Conservation (phyloP, 2,329 filamentous ascomycete species). For the Triangularia verruculosa region DNA sequence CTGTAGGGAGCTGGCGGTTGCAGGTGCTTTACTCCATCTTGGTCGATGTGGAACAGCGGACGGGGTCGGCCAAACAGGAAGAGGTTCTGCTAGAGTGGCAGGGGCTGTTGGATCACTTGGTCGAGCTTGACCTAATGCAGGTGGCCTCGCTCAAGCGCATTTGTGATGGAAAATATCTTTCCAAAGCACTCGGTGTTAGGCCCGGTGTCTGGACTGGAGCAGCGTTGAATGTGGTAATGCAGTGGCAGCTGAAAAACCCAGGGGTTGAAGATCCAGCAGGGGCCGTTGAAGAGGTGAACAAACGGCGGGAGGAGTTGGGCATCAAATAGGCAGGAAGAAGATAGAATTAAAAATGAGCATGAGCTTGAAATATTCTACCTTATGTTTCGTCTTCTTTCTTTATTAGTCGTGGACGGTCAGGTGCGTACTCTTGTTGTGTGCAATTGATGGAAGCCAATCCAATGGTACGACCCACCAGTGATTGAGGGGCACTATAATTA, state of each 20-base stretch:
- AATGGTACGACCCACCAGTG: background rate
- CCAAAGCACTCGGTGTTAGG: conserved; percentile 63
- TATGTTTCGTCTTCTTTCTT: background rate
- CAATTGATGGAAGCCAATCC: too few species aligned
- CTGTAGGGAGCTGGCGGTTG: conserved; percentile 62
- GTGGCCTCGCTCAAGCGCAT: conserved; percentile 58
- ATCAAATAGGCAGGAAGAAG: conserved; percentile 30
- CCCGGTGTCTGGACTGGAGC: conserved; percentile 81
- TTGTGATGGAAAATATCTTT: conserved; percentile 73
- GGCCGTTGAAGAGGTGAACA: conserved; percentile 58
- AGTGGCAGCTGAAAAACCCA: conserved; percentile 86
- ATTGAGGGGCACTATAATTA: background rate
- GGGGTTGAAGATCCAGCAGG: conserved; percentile 55
- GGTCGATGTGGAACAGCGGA: conserved; percentile 54
- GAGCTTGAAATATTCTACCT: background rate
- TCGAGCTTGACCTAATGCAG: conserved; percentile 54
- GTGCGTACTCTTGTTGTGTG: too few species aligned
- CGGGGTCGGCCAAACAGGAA: conserved; percentile 35
- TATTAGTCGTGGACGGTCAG: too few species aligned
- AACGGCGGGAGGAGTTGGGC: conserved; percentile 50
- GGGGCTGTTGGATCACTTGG: conserved; percentile 53
- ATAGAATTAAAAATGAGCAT: background rate
- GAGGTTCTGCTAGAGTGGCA: conserved; percentile 52
- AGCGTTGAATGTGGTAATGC: conserved; percentile 75
- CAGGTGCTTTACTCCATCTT: conserved; percentile 68